Evolutionary conservation across 768 basidiomycete species (phyloP), one percentile per base, ranked within the genome.

Genomic region (Brasilioporus rufonigricans): DNA sequence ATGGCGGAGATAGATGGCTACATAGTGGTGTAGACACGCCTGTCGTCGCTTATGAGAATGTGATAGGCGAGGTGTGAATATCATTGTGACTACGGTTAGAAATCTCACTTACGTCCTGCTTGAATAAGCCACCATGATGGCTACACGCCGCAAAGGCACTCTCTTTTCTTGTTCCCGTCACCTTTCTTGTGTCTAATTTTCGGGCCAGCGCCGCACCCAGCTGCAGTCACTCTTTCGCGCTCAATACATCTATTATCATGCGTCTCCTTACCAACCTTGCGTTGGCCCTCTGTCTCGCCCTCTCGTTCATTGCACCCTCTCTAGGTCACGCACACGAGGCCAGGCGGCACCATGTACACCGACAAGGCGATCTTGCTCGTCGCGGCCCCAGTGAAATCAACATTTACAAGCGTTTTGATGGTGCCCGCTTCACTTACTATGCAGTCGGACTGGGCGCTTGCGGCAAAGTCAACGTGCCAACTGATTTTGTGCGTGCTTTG

Each of bases 401-500:
- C 18, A 39, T 66, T 33, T 58, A 57, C 57, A 62, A 62, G 53
- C 67, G 66, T 47, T 61, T 53, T 40, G 49, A 61, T 51, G 41
- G 49, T 29, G 50, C 52, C 29, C 70, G 71, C 31, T 56, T 73
- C 44, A 79, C 76, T 1, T 79, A 56, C 59, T 79, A 71, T 48
- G 71, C 72, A 19, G 74, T 65, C 26, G 77, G 78, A 24, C 68
- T 79, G 13, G 78, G 78, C 21, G 74, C 78, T 52, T 79, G 78
- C 53, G 78, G 78, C 24, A 1, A 40, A 13, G 27, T 6, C 10
- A 73, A 67, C 60, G 32, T 31, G 12, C 59, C 64, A 10, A 36
- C 24, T 9, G 78, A 79, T 51, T 75, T 65, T 52, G 76, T 78
- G 48, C 35, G 72, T 61, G 19, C 13, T 33, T 9, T 31, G 47